Base-by-base conservation (phyloP, 208 protist species). In the Leishmania guyanensis region DNA sequence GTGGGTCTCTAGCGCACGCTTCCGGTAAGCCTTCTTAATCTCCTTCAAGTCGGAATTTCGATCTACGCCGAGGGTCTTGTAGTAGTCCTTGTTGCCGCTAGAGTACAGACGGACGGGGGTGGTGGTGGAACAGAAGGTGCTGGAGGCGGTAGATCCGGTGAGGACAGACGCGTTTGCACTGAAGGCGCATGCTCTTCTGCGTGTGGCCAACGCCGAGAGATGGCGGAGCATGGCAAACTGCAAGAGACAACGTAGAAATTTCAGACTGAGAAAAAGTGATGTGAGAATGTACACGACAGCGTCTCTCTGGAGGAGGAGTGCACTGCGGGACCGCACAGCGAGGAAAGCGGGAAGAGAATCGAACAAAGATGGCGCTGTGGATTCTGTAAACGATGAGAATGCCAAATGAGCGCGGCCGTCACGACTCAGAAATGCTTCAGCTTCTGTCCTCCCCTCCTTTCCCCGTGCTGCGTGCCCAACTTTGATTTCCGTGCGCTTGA, bases 21-120 rank as follows among this genome's bases (percentile, higher is more conserved):
- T 97, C 74, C 94, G 94, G 82, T 98, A 98, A 17, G 96, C 96
- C 78, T 95, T 94, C 85, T 98, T 98, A 69, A 98, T 93, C 5
- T 90, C 92, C 54, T 94, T 94, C 26, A 85, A 56, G 60, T 92
- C 88, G 5, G 94, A 91, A 9, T 70, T 85, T 33, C 79, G 81
- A 69, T 84, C 81, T 0, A 98, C 93, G 26, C 96, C 95, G 56
- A 98, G 89, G 54, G 90, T 95, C 75, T 97, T 95, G 83, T 98
- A 98, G 83, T 96, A 97, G 81, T 98, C 95, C 83, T 97, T 97
- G 60, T 82, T 88, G 5, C 84, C 86, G 22, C 86, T 87, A 51
- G 89, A 88, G 77, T 90, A 90, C 29, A 86, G 53, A 14, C 91
- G 89, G 22, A 79, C 36, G 4, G 88, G 48, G 39, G 84, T 81